Base-by-base conservation (phyloP, 306 rosid genomes). In the Citrullus amarus region DNA sequence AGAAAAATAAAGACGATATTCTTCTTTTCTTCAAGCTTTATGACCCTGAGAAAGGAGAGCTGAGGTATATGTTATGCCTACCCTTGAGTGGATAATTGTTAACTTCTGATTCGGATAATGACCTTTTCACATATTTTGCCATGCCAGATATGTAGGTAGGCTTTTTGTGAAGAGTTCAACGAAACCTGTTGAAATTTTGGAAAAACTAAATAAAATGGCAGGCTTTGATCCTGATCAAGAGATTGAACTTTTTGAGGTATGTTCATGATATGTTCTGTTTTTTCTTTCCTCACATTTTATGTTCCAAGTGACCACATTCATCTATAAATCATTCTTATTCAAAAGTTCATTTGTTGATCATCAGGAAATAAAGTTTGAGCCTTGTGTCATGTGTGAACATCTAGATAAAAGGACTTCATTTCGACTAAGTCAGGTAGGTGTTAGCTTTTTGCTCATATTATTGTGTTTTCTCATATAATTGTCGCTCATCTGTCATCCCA, bases 291-390 rank as follows among this genome's bases (percentile, higher is more conserved):
- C 73, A 62, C 15, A 20, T 34, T 46, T 78, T 65, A 28, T 17
- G 39, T 53, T 28, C 39, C 38, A 16, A 16, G 16, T 65, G 16
- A 34, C 58, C 81, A 34, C 66, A 51, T 79, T 43, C 66, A 20
- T 65, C 20, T 6, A 9, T 28, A 13, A 10, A 72, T 13, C 46
- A 46, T n/a, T 78, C 61, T 71, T 56, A 36, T 18, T 78, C 2
- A 20, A 58, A 67, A 38, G 76, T 46, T 74, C 46, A 39, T 84
- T 20, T 72, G 13, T 80, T 61, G 59, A 59, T 77, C 6, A 79
- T 79, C 88, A 93, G 98, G 98, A 93, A 88, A 91, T 93, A 73
- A 93, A 90, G 82, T 93, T 86, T 83, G 97, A 87, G 51, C 98
- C 97, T 58, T 77, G 80, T 82, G 91, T 93, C 79, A 90, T 93